These are phyloP conservation scores for Leptoxyphium fumago DNA, from an alignment of 2,329 filamentous ascomycete genomes.

Conservation along the genomic window DNA sequence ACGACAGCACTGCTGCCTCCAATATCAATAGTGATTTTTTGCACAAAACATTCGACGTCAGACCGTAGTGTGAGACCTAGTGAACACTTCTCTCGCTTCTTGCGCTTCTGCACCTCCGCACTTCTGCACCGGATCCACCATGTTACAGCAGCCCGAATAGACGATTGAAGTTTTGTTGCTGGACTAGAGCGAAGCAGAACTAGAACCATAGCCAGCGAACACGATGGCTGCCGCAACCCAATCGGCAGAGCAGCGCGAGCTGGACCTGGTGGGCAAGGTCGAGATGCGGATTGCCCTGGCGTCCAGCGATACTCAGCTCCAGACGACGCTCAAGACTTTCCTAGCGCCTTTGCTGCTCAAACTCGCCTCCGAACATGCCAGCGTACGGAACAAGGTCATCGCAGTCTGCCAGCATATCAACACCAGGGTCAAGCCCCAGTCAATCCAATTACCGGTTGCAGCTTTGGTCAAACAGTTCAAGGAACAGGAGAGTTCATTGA, in stretches of 20 bases:
- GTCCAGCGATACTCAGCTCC: conserved; percentile 70
- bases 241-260: conserved; percentile 50
- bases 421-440: conserved; percentile 43
- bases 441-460: conserved; percentile 69
- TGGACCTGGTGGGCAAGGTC: conserved; percentile 70
- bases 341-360: conserved; percentile 74
- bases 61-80: too few species aligned
- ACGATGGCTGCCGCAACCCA: conserved; percentile 18
- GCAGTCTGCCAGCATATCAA: conserved; percentile 59
- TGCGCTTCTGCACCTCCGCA: too few species aligned
- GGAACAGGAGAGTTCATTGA: conserved; percentile 52
- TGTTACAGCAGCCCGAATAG: too few species aligned
- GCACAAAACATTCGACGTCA: too few species aligned
- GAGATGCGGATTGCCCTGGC: conserved; percentile 73
- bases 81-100: too few species aligned
- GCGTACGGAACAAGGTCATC: conserved; percentile 68
- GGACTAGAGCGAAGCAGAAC: too few species aligned
- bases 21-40: too few species aligned
- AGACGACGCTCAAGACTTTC: conserved; percentile 62
- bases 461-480: conserved; percentile 83
- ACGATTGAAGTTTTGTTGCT: too few species aligned
- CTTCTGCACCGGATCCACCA: too few species aligned
- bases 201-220: background rate
- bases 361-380: conserved; percentile 62
- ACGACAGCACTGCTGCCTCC: too few species aligned